Evolutionary conservation across 2,329 filamentous ascomycete species (phyloP).

Genomic region (Geosmithia flava): DNA sequence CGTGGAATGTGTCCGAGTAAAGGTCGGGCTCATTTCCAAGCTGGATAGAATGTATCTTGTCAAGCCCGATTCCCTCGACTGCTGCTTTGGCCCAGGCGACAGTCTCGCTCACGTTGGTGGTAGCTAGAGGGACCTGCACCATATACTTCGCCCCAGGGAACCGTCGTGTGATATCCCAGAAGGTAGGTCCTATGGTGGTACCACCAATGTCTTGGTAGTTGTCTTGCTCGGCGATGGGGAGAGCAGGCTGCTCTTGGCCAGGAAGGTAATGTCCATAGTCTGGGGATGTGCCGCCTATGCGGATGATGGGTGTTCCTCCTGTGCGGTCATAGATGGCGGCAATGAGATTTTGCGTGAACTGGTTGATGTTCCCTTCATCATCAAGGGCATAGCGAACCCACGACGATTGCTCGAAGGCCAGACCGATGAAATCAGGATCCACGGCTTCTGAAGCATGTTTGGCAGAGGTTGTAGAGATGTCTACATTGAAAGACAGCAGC

Average conservation of each 20-base stretch:
- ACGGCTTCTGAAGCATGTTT: not conserved
- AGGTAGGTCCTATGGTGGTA: slow-evolving; percentile 20
- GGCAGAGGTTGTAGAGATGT: not conserved
- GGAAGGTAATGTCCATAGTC: slow-evolving; percentile 21
- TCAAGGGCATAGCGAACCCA: slow-evolving; percentile 18
- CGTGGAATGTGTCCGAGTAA: slow-evolving; percentile 9
- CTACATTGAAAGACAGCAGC: not conserved
- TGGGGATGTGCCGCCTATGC: slow-evolving; percentile 20
- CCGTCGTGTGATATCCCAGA: slow-evolving; percentile 16
- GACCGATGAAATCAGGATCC: slow-evolving; percentile 1
- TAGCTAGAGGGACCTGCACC: slow-evolving; percentile 21
- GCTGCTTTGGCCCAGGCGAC: slow-evolving; percentile 18
- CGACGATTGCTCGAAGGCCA: slow-evolving; percentile 15
- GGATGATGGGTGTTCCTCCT: slow-evolving; percentile 18
- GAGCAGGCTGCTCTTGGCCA: slow-evolving; percentile 14
- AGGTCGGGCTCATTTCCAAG: slow-evolving; percentile 21
- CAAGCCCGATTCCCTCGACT: slow-evolving; percentile 13
- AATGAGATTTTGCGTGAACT: slow-evolving; percentile 20
- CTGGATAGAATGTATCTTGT: slow-evolving; percentile 21
- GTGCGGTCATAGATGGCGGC: slow-evolving; percentile 18
- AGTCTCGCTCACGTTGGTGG: slow-evolving; percentile 19
- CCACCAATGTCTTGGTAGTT: slow-evolving; percentile 19
- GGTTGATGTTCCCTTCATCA: slow-evolving; percentile 15
- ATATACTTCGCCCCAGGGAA: slow-evolving; percentile 20
- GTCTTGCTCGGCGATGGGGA: slow-evolving; percentile 18